Conservation (phyloP, 1,284 basidiomycete species). For the Ceratobasidium sp. region DNA sequence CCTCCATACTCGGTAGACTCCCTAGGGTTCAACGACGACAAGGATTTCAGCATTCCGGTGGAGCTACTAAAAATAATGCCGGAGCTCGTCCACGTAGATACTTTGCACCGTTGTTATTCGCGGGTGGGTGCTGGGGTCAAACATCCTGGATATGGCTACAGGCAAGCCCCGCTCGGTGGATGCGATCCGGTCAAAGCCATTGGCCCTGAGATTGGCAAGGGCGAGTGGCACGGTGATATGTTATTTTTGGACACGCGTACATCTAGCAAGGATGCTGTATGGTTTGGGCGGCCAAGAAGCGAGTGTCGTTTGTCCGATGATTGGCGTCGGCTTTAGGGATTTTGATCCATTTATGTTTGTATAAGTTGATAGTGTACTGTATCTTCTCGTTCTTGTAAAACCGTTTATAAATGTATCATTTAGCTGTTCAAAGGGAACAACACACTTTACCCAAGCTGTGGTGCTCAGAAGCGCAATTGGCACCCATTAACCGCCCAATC, state of each 20-base stretch:
- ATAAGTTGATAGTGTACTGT: background rate
- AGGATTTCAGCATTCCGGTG: conserved; percentile 16
- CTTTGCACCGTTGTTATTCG: conserved; percentile 26
- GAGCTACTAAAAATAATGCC: conserved; percentile 36
- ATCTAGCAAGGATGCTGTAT: background rate
- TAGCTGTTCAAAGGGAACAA: background rate
- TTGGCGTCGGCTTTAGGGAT: conserved; percentile 11
- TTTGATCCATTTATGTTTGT: background rate
- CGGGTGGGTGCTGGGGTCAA: conserved; percentile 21
- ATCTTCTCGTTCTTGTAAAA: background rate
- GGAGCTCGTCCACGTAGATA: conserved; percentile 34
- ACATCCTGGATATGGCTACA: conserved; percentile 13
- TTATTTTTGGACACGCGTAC: background rate
- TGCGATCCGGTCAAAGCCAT: conserved; percentile 10
- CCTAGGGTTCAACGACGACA: background rate
- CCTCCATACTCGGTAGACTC: background rate
- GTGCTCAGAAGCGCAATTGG: too few species aligned
- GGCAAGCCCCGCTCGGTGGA: background rate
- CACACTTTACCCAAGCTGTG: too few species aligned
- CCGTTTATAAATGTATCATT: background rate
- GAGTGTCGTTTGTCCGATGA: conserved; percentile 19
- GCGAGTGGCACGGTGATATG: background rate
- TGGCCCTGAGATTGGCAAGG: background rate
- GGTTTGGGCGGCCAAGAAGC: conserved; percentile 40
- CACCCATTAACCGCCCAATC: too few species aligned